Conservation (phyloP, 2,329 filamentous ascomycete genomes). For the Pseudogymnoascus sp. region DNA sequence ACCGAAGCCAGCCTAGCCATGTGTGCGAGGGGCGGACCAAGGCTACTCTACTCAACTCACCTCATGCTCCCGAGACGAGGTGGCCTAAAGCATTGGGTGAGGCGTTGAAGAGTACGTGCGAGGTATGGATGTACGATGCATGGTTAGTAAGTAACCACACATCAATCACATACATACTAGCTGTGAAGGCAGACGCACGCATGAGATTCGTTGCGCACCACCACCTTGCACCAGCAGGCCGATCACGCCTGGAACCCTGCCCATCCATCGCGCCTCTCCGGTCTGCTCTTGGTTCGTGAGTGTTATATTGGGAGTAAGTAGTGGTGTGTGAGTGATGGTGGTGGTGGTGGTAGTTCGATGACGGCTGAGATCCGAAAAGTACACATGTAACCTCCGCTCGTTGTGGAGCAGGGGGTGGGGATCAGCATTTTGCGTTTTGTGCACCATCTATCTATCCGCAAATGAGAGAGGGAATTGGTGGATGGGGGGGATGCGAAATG, state of each 20-base stretch:
- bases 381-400: not conserved
- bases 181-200: not conserved
- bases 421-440: not conserved
- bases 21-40: not conserved
- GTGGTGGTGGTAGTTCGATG: not conserved
- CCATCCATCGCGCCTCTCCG: not conserved
- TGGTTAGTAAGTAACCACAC: not conserved
- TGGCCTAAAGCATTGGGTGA: not conserved
- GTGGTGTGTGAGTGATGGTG: not conserved
- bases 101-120: not conserved
- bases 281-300: not conserved
- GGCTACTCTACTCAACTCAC: not conserved
- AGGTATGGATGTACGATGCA: not conserved
- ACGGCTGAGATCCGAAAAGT: not conserved
- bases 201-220: not conserved
- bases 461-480: not conserved
- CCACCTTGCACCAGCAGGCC: not conserved
- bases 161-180: not conserved
- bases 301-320: not conserved
- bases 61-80: not conserved
- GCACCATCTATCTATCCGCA: not conserved
- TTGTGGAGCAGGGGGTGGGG: not conserved
- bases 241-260: not conserved
- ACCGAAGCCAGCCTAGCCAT: not conserved
- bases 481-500: not conserved